Percentiles rank a stretch among this genome's conserved stretches.
These are phyloP conservation scores for Colletotrichum australisinense DNA, from an alignment of 2,329 filamentous ascomycete genomes.

Conservation along the genomic window DNA sequence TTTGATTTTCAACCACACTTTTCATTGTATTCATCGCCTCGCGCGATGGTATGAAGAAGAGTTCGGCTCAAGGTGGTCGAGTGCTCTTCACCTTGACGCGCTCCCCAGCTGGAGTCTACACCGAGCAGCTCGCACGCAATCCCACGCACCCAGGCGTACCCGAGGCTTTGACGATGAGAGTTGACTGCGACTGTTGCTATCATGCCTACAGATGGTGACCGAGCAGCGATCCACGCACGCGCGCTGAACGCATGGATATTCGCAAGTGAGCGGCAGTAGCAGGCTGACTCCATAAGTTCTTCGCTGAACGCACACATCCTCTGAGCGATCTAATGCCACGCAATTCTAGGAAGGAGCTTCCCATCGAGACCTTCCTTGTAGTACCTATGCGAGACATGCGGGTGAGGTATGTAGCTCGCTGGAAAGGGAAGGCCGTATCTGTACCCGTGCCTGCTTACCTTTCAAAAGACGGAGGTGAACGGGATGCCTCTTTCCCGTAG, in stretches of 20 bases:
- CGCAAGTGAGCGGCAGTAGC: too few species aligned
- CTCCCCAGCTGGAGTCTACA: too few species aligned
- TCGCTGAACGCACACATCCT: too few species aligned
- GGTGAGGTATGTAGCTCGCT: neutral
- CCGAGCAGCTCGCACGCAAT: too few species aligned
- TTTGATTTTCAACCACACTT: conserved; percentile 39
- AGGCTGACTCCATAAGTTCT: too few species aligned
- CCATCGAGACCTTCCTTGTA: neutral
- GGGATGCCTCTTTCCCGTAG: neutral
- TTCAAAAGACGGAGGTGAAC: neutral
- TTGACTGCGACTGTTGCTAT: too few species aligned
- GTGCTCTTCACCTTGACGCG: too few species aligned
- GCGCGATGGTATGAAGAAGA: conserved; percentile 39
- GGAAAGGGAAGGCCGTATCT: neutral
- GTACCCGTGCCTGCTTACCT: neutral
- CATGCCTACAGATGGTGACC: rapidly evolving
- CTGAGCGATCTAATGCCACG: neutral
- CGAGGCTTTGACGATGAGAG: too few species aligned
- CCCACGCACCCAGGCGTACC: too few species aligned
- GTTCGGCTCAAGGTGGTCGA: too few species aligned
- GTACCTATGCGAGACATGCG: neutral
- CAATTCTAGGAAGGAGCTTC: neutral
- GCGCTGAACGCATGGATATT: too few species aligned
- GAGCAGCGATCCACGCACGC: too few species aligned
- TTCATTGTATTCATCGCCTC: conserved; percentile 32